A percentile compares a stretch with the other conserved stretches of the same genome.
Conservation (phyloP, 164 flowering plant species). For the Stephania yunnanensis region DNA sequence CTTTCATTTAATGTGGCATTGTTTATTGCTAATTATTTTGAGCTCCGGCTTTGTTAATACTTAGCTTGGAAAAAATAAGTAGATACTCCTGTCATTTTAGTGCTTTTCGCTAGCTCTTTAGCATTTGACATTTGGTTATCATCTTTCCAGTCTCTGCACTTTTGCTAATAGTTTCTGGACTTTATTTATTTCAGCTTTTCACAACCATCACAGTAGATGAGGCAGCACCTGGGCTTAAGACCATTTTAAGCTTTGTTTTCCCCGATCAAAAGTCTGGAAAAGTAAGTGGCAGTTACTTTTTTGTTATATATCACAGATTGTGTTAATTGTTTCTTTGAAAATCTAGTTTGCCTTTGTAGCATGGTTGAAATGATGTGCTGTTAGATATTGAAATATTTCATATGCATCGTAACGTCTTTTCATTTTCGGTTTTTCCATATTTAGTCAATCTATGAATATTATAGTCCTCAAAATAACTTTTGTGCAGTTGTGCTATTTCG, state of each 20-base stretch:
- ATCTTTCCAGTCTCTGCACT: no score
- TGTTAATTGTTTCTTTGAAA: background rate
- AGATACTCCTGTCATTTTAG: no score
- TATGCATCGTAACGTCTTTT: background rate
- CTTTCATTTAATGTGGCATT: no score
- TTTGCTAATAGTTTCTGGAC: background rate
- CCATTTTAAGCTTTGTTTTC: conserved; percentile 53
- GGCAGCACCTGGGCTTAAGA: conserved; percentile 63
- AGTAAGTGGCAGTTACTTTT: conserved; percentile 26
- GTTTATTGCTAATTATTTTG: no score
- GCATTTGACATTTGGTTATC: no score
- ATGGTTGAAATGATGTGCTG: background rate
- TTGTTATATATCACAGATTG: background rate
- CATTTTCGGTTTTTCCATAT: no score
- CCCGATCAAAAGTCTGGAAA: conserved; percentile 82
- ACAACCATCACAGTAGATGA: conserved; percentile 60
- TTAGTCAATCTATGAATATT: no score
- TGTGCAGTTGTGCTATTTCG: no score
- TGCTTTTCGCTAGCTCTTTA: no score
- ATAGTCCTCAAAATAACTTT: no score
- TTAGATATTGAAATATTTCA: background rate
- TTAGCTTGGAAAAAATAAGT: no score
- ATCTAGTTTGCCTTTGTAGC: background rate
- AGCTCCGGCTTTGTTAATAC: no score
- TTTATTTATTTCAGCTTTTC: conserved; percentile 35